A percentile compares a stretch with the other conserved stretches of the same genome.
Conservation (phyloP, 208 protist genomes). For the Endotrypanum monterogeii region DNA sequence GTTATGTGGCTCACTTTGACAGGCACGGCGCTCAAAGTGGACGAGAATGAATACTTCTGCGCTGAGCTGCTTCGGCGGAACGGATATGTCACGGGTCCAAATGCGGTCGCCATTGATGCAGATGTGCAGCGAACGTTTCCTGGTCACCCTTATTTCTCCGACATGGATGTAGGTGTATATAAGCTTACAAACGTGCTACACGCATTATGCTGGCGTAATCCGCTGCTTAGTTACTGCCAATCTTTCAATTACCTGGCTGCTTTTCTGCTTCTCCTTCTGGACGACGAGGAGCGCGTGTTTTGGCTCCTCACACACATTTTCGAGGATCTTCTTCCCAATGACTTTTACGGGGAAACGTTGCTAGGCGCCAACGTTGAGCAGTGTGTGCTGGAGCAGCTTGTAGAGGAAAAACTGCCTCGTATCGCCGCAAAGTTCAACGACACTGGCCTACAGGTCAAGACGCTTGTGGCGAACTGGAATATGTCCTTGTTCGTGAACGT, state of each 20-base stretch:
- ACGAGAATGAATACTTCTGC: slow-evolving; percentile 82
- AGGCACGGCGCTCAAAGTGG: slow-evolving; percentile 59
- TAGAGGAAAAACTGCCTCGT: slow-evolving; percentile 47
- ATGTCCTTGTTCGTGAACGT: slow-evolving; percentile 74
- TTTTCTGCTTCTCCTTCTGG: slow-evolving; percentile 59
- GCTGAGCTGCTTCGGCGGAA: slow-evolving; percentile 47
- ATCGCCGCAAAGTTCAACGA: slow-evolving; percentile 36
- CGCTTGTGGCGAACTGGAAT: slow-evolving; percentile 63
- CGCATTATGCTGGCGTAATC: slow-evolving; percentile 79
- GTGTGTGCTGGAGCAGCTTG: slow-evolving; percentile 42
- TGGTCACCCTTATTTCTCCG: slow-evolving; percentile 71
- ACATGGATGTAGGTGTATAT: slow-evolving; percentile 46
- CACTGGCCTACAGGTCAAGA: slow-evolving; percentile 48
- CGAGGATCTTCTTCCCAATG: slow-evolving; percentile 71
- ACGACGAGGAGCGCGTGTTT: slow-evolving; percentile 72
- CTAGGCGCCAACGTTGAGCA: slow-evolving; percentile 74
- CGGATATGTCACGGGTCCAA: slow-evolving; percentile 47
- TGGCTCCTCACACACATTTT: slow-evolving; percentile 64
- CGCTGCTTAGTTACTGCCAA: slow-evolving; percentile 80
- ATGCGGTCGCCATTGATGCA: slow-evolving; percentile 48
- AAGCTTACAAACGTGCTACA: slow-evolving; percentile 71
- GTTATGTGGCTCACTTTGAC: slow-evolving; percentile 78
- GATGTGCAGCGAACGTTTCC: slow-evolving; percentile 78
- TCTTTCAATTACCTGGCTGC: slow-evolving; percentile 78
- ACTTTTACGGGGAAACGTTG: slow-evolving; percentile 67